Base-by-base conservation (phyloP, 306 rosid genomes). In the Dicorynia guianensis region DNA sequence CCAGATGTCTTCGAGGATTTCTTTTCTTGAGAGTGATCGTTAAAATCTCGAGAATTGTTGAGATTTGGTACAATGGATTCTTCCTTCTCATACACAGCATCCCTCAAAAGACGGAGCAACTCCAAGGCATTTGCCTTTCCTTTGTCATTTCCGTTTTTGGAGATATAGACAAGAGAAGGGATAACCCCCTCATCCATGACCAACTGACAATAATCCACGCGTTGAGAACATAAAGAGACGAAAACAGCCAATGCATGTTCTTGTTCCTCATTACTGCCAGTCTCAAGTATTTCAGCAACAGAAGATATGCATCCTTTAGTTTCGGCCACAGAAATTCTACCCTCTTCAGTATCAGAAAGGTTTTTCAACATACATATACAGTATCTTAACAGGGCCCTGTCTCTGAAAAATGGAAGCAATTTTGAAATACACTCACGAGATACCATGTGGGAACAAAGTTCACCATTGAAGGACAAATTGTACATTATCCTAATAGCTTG, bases 301-400 rank as follows among this genome's bases (percentile, higher is more conserved):
- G 74, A 72, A 80, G 86, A 65, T 67, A 96, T 76, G 89, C 97
- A 96, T 52, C 96, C 99, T 33, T 81, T 79, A 43, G 98, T 90
- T 84, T 86, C 92, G 17, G 81, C 86, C 79, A 90, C 81, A 8
- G 87, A 81, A 64, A 68, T 65, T 79, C 84, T 77, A 33, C 88
- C 98, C 73, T 83, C 90, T 53, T 81, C 88, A 1, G 76, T 61
- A 40, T 76, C 67, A 72, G 91, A 83, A n/a, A 92, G 79, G 71
- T 90, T 96, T 66, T 84, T 85, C 89, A 92, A 73, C 40, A 92
- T 72, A 17, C 61, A 63, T 10, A 89, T 48, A 76, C 93, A 92
- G 72, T 85, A 78, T 68, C 88, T 87, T 8, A 80, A 72, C 38
- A 82, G 70, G 19, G 67, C 49, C 30, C 70, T 60, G 43, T 87